These are phyloP conservation scores for Myriosclerotinia curreyana DNA, from an alignment of 2,329 filamentous ascomycete genomes.

Conservation along the genomic window DNA sequence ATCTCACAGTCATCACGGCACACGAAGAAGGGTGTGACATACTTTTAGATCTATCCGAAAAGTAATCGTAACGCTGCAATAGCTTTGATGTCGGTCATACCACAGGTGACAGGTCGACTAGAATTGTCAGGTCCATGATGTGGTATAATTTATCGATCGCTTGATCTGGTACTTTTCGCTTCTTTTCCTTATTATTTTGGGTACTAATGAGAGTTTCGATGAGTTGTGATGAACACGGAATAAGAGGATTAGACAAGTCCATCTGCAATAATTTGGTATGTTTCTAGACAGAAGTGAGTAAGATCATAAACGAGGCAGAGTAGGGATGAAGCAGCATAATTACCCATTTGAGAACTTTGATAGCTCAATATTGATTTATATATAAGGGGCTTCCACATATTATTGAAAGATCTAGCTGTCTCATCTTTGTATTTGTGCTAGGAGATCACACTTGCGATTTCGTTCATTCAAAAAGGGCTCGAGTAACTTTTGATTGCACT, in stretches of 20 bases:
- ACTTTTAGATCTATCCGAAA: too few species aligned
- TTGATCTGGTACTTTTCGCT: too few species aligned
- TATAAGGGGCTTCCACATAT: background rate
- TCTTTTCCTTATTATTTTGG: too few species aligned
- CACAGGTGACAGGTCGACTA: too few species aligned
- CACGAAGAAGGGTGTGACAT: background rate
- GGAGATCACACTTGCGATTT: background rate
- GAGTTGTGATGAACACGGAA: too few species aligned
- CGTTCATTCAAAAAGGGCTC: too few species aligned
- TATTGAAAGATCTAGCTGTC: background rate
- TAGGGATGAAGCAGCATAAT: background rate
- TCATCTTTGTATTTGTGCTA: background rate
- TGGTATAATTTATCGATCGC: too few species aligned
- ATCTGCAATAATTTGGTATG: background rate
- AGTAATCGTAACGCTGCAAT: background rate
- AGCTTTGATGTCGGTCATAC: background rate
- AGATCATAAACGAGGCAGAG: background rate
- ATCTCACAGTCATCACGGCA: background rate
- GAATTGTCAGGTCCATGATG: too few species aligned
- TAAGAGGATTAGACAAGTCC: background rate
- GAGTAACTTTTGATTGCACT: too few species aligned
- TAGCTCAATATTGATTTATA: background rate
- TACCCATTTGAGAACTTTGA: background rate
- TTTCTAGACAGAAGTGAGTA: background rate
- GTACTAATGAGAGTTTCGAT: too few species aligned